Evolutionary conservation across 2,329 filamentous ascomycete species (phyloP), one percentile per base, ranked within the genome.

Genomic region (Sporothrix brunneoviolacea): DNA sequence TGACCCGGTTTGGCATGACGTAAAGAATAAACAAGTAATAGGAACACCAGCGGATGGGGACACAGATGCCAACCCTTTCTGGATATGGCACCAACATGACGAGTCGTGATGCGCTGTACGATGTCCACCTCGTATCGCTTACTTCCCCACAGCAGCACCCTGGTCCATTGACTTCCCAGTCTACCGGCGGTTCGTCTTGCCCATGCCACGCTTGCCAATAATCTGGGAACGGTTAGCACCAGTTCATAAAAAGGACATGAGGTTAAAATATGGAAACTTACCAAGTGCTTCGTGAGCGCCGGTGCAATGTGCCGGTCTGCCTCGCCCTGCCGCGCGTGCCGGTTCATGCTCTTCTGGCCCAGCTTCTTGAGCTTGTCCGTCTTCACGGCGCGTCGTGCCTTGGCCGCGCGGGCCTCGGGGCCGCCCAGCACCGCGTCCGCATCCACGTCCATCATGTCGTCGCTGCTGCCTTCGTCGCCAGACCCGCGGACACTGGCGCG

Each of bases 261-360:
- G 28, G 15, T 19, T 16, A n/a, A 30, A 18, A 45, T 33, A 4
- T 33, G 13, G 38, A 56, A 59, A 79, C 84, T 68, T 78, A 95
- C 85, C 80, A 98, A 76, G 73, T 97, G 93, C 74, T 95, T 98
- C 56, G 84, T 81, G 69, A 95, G 71, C 48, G 87, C 79, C 33
- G 87, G 86, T 50, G 84, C 84, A 55, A 83, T 82, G 72, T 97
- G 91, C 66, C 94, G 83, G 77, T 98, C 93, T 55, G 86, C 91
- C 75, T 98, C 93, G 76, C 93, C 93, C 77, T 94, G 88, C 68
- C 91, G 84, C 39, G 93, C 93, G 86, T 94, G 93, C 58, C 91
- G 82, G 76, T 98, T 98, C 90, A 94, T 96, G 81, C 90, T 91
- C 79, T 91, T 90, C 83, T 98, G 94, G 62, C 84, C 79, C 65